Base-by-base conservation (phyloP, 805 yeast species). In the Lachancea sp. region DNA sequence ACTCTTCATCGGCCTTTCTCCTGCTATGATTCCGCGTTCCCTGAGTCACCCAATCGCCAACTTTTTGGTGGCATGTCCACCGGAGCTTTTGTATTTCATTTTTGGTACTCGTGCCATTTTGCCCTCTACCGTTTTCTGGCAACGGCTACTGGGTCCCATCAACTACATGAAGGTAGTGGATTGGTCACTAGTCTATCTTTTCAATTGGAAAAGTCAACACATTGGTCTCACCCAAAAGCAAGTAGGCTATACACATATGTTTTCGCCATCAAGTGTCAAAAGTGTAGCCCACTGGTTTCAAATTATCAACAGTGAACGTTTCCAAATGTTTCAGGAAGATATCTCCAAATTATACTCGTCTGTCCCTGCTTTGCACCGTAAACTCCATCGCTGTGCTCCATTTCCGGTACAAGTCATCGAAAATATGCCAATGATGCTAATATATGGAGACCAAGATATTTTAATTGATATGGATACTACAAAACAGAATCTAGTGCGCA, bases 241-340 rank as follows among this genome's bases (percentile, higher is more conserved):
- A 29, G 69, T 78, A 15, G 75, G 84, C n/a, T 86, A 84, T 58
- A 76, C 83, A 13, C 94, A 86, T 57, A 64, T 86, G 47, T 86
- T 83, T 61, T 82, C 92, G 2, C 78, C 86, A 9, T 81, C 95
- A 0, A 77, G 86, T 3, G 95, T 84, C 25, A 85, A 84, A 58
- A 73, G 80, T 22, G 86, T 83, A 22, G 90, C 82, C 13, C 92
- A 83, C 58, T 83, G 92, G 92, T 82, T 83, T 56, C 92, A 83
- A 58, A 83, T 86, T 38, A 85, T 86, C 45, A 68, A 77, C 22
- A 67, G 77, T 9, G 72, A 72, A 33, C 70, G 74, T 36, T 84
- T 86, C 59, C 89, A 83, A 56, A 80, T 82, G 89, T 85, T 73
- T 57, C 82, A 78, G 47, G 89, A 82, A 45, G 67, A 60, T 16